Percentiles rank a stretch among this genome's conserved stretches.
Evolutionary conservation across 1,284 basidiomycete genomes (phyloP).

Genomic region (Clitocybe nebularis): DNA sequence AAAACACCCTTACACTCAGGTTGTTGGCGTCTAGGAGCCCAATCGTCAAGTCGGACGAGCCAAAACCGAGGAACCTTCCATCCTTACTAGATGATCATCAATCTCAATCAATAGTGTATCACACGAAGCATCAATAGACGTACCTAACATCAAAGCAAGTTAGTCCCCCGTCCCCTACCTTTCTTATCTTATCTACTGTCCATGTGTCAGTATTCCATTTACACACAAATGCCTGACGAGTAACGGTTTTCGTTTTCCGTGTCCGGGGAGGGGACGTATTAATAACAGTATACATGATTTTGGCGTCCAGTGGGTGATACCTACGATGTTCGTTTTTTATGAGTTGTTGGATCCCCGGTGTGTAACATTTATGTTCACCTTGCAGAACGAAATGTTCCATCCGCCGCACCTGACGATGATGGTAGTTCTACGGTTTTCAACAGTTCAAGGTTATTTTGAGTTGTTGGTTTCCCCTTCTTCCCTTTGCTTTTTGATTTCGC

Average conservation of each 20-base stretch:
- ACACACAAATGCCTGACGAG: constrained; percentile 56
- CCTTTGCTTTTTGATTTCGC: constrained; percentile 45
- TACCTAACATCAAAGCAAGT: constrained; percentile 88
- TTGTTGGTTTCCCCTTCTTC: constrained; percentile 24
- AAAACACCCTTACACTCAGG: constrained; percentile 56
- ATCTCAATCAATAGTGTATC: background rate
- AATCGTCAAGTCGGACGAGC: constrained; percentile 84
- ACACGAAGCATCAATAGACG: constrained; percentile 14
- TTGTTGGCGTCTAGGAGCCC: constrained; percentile 82
- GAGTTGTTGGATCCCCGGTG: constrained; percentile 59
- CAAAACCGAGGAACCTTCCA: constrained; percentile 82
- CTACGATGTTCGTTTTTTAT: constrained; percentile 67
- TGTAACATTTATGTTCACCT: constrained; percentile 49
- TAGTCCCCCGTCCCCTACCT: constrained; percentile 73
- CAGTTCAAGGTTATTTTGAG: constrained; percentile 35
- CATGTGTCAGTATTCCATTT: constrained; percentile 64
- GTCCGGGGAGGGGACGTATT: constrained; percentile 64
- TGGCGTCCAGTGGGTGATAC: constrained; percentile 55
- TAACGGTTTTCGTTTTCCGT: constrained; percentile 47
- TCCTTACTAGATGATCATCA: constrained; percentile 52
- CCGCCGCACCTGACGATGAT: constrained; percentile 38
- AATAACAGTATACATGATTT: constrained; percentile 67
- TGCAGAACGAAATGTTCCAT: constrained; percentile 71
- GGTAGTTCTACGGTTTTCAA: constrained; percentile 54
- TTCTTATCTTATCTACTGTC: constrained; percentile 54